phyloP scores from a whole-genome alignment of 169 alveolate genomes.

The Cryptosporidium meleagridis region DNA sequence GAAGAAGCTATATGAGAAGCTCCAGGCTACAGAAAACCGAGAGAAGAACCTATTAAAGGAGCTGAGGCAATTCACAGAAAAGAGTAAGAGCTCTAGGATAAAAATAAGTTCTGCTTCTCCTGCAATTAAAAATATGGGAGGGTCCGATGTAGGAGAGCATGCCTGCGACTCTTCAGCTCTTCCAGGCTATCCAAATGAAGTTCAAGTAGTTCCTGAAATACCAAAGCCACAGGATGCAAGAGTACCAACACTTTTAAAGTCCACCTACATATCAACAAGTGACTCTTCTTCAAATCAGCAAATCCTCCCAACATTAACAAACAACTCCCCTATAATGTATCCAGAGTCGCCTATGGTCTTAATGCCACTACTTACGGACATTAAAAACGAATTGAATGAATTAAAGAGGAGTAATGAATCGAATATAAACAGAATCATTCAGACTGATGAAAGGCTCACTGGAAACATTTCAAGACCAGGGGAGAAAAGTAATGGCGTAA shows the following conservation, averaged over 20 bases:
- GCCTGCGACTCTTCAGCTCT: background rate
- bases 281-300: slow-evolving; percentile 8
- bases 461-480: background rate
- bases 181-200: background rate
- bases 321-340: slow-evolving; percentile 41
- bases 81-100: slow-evolving; percentile 6
- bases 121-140: background rate
- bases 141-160: background rate
- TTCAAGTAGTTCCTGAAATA: background rate
- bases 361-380: slow-evolving; percentile 69
- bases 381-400: slow-evolving; percentile 54
- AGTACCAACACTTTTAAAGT: background rate
- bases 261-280: background rate
- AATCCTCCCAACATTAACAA: slow-evolving; percentile 44
- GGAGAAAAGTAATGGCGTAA: background rate
- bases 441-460: slow-evolving; percentile 4
- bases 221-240: background rate
- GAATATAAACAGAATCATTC: slow-evolving; percentile 2
- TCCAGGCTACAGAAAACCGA: slow-evolving; percentile 50
- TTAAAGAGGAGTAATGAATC: slow-evolving; percentile 38
- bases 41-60: slow-evolving; percentile 53
- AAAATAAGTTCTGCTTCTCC: background rate
- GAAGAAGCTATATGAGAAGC: slow-evolving; percentile 59
- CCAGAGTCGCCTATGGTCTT: slow-evolving; percentile 72
- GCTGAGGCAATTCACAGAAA: slow-evolving; percentile 44